Conservation (phyloP, 208 protist genomes). For the Strigomonas culicis region DNA sequence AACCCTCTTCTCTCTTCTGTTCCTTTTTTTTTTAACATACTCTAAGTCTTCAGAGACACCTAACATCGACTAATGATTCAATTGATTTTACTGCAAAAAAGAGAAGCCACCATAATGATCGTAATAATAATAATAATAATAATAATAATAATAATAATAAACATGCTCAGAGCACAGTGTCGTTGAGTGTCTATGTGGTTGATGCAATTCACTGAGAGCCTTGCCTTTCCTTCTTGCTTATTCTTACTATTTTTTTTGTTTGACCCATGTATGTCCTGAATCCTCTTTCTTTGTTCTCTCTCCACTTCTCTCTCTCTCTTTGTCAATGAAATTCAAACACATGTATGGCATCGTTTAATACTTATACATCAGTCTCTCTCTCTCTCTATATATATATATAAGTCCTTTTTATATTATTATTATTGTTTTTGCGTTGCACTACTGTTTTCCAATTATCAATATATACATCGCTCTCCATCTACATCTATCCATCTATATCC, state of each 20-base stretch:
- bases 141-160: too few relatives aligned
- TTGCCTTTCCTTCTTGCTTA: conserved; percentile 11
- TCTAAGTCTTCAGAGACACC: neutral
- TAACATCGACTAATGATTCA: conserved; percentile 8
- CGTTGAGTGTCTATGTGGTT: too few relatives aligned
- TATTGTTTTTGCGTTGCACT: conserved; percentile 8
- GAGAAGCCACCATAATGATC: too few relatives aligned
- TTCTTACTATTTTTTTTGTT: neutral
- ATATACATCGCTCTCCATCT: neutral
- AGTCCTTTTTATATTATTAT: conserved; percentile 4
- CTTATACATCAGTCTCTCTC: neutral
- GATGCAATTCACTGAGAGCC: too few relatives aligned
- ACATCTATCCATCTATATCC: neutral
- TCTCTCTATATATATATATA: neutral
- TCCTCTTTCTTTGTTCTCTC: neutral
- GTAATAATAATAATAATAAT: too few relatives aligned
- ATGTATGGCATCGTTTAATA: neutral
- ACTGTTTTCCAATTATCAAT: neutral
- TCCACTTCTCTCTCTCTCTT: conserved; percentile 1
- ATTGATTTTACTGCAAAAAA: neutral
- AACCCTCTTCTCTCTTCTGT: neutral
- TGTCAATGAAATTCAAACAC: neutral
- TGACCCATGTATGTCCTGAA: neutral
- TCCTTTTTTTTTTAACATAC: neutral
- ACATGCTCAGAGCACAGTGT: too few relatives aligned